These are phyloP conservation scores for Vitis hybrid DNA, from an alignment of 177 flowering plant species.

Conservation along the genomic window DNA sequence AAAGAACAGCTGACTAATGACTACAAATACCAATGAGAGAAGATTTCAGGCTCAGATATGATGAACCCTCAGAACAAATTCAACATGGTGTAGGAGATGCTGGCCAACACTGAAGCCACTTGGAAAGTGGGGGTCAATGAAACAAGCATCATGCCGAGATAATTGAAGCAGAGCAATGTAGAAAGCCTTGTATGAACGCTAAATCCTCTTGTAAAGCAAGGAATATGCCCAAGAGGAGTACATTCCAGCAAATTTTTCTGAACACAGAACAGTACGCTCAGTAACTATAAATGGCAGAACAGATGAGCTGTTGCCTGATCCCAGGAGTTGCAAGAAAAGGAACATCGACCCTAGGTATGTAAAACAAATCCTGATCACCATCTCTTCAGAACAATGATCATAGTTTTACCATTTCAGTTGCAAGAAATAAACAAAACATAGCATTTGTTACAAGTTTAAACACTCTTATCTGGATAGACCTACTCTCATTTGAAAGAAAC, in stretches of 20 bases:
- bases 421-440: neutral
- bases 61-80: constrained; percentile 54
- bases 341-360: constrained; percentile 41
- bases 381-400: constrained; percentile 25
- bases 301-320: constrained; percentile 43
- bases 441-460: neutral
- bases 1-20: constrained; percentile 15
- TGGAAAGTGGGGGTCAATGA: constrained; percentile 46
- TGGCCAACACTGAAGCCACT: constrained; percentile 41
- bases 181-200: constrained; percentile 47
- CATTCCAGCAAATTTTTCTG: constrained; percentile 61
- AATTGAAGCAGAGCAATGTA: constrained; percentile 42
- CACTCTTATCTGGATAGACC: too few relatives aligned
- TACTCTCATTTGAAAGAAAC: too few relatives aligned
- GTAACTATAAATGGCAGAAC: constrained; percentile 41
- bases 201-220: constrained; percentile 49
- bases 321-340: constrained; percentile 29
- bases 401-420: neutral
- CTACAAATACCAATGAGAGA: too few relatives aligned
- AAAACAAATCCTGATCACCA: constrained; percentile 42
- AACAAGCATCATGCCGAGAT: constrained; percentile 51
- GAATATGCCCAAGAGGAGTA: constrained; percentile 56
- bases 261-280: constrained; percentile 40
- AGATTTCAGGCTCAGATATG: constrained; percentile 52
- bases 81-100: constrained; percentile 35